Percentiles rank a stretch among this genome's conserved stretches.
Conservation (phyloP, 139 green algal genomes). For the Coccomyxa sp. region DNA sequence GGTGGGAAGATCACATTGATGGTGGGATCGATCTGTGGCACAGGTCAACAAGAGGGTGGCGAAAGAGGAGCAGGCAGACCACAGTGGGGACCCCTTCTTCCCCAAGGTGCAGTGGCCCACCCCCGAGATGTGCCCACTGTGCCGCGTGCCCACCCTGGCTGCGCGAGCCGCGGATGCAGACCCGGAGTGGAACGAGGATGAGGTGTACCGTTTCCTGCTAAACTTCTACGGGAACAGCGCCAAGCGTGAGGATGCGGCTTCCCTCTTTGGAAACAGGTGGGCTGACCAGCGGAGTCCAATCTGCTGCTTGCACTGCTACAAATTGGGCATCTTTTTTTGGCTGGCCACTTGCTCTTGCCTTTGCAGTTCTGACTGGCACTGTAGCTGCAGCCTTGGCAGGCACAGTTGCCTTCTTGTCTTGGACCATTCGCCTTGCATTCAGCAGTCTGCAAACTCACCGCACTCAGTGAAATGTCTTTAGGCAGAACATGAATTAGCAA, state of each 20-base stretch:
- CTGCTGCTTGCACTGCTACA: no score
- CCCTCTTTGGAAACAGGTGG: background rate
- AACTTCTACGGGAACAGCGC: conserved; percentile 18
- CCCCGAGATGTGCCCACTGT: conserved; percentile 30
- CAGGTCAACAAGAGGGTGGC: conserved; percentile 65
- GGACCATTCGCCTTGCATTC: no score
- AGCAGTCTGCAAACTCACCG: no score
- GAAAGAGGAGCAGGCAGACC: conserved; percentile 35
- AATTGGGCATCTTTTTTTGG: no score
- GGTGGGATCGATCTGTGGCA: background rate
- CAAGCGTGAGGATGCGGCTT: background rate
- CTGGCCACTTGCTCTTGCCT: no score
- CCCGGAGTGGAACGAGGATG: conserved; percentile 37
- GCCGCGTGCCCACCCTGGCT: conserved; percentile 2
- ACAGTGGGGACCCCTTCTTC: conserved; percentile 54
- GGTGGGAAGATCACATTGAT: no score
- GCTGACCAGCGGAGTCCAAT: background rate
- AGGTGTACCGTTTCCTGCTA: conserved; percentile 39
- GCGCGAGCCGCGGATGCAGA: background rate
- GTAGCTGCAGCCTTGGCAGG: no score
- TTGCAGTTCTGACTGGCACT: no score
- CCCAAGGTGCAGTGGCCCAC: conserved; percentile 66
- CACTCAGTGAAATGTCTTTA: no score
- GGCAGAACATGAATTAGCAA: no score
- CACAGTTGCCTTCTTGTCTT: no score